These are phyloP conservation scores for Graphium sp. DNA, from an alignment of 2,329 filamentous ascomycete species.

Conservation along the genomic window DNA sequence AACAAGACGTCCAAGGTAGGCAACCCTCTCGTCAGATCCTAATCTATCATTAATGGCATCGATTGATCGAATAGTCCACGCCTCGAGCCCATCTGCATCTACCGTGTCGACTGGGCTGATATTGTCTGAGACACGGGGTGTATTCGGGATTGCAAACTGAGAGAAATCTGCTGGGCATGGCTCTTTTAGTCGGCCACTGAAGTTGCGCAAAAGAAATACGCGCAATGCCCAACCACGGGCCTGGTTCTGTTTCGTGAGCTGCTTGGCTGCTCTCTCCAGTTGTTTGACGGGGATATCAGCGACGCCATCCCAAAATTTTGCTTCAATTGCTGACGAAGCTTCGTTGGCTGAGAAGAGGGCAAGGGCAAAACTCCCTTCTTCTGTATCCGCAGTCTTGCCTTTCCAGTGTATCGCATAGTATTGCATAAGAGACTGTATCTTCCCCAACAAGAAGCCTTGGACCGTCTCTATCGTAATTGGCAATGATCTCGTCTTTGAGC, in stretches of 20 bases:
- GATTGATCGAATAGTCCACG: too few relatives aligned
- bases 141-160: too few relatives aligned
- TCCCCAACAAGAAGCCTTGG: conserved; percentile 5
- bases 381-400: conserved; percentile 2
- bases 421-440: conserved; percentile 4
- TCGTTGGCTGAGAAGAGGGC: conserved; percentile 6
- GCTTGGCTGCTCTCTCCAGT: conserved; percentile 16
- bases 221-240: conserved; percentile 32
- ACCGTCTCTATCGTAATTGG: conserved; percentile 9
- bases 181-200: too few relatives aligned
- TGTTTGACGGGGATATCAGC: conserved; percentile 11
- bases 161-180: too few relatives aligned
- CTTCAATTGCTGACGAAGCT: conserved; percentile 3
- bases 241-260: too few relatives aligned
- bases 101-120: too few relatives aligned
- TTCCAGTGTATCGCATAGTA: conserved; percentile 4
- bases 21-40: conserved; percentile 13
- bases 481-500: conserved; percentile 6
- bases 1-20: conserved; percentile 21
- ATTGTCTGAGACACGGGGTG: too few relatives aligned
- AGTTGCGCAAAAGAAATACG: conserved; percentile 25
- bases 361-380: conserved; percentile 3
- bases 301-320: conserved; percentile 4
- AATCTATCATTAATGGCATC: too few relatives aligned
- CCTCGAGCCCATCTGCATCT: too few relatives aligned